Percentiles rank a stretch among this genome's conserved stretches.
These are phyloP conservation scores for Dimocarpus longan DNA, from an alignment of 345 rosid genomes.

Conservation along the genomic window DNA sequence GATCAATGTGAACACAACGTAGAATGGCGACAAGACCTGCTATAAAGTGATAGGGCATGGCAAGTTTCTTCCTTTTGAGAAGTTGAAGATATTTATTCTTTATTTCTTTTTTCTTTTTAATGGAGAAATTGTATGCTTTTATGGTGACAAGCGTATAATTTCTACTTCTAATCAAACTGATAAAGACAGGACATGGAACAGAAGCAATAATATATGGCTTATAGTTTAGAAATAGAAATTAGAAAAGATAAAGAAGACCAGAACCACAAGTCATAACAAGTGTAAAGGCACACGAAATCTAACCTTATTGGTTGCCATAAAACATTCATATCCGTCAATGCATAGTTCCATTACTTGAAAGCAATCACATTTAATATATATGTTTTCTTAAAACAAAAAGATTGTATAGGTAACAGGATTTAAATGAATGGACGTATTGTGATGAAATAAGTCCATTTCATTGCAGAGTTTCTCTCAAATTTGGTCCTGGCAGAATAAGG, in stretches of 20 bases:
- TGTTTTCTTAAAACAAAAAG: neutral
- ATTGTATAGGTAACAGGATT: neutral
- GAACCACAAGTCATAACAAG: slow-evolving; percentile 36
- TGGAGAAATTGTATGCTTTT: neutral
- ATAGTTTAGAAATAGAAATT: slow-evolving; percentile 14
- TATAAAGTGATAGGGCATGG: too few relatives aligned
- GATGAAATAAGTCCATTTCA: too few relatives aligned
- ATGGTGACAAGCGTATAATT: slow-evolving; percentile 12
- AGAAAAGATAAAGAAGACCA: slow-evolving; percentile 17
- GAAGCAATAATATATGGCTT: slow-evolving; percentile 8
- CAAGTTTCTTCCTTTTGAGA: neutral
- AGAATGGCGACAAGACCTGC: neutral
- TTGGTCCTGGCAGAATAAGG: too few relatives aligned
- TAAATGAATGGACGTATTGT: too few relatives aligned
- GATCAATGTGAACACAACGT: neutral
- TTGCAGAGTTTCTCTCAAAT: neutral
- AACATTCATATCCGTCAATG: slow-evolving; percentile 9
- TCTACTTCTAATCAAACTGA: slow-evolving; percentile 8
- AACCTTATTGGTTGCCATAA: slow-evolving; percentile 14
- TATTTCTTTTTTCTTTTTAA: neutral
- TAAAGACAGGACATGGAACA: slow-evolving; percentile 14
- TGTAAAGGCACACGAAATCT: slow-evolving; percentile 32
- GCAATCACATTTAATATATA: slow-evolving; percentile 9
- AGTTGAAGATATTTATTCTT: neutral
- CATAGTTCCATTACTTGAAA: slow-evolving; percentile 13